Evolutionary conservation across 1,139 yeast species (phyloP), one percentile per base, ranked within the genome.

Genomic region (Lodderomyces elongisporus): DNA sequence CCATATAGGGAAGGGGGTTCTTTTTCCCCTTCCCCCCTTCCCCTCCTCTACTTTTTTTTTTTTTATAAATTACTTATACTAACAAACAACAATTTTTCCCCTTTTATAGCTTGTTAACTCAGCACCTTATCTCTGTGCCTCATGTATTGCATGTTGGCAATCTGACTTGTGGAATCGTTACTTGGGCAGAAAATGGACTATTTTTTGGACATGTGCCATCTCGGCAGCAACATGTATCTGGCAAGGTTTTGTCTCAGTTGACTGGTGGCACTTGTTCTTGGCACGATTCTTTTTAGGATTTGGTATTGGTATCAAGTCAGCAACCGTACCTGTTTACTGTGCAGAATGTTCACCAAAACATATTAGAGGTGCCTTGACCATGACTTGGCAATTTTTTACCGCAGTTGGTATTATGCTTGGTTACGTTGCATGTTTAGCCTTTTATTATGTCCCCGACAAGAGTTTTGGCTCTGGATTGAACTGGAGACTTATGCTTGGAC

Each of bases 331-430:
- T 10, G 85, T 85, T 13, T 82, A 79, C 50, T 72, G 88, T 24
- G 88, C 93, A 6, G 95, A 85, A 53, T 79, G 87, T 54, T 66
- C 85, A 4, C 94, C 94, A 3, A 79, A 82, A 26, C 69, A 70
- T 25, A 77, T 84, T 42, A 70, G 95, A 52, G 95, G 95, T 42
- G 77, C 88, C 2, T 61, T 85, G 42, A 88, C 84, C 33, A 83
- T 84, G 91, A 72, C 80, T 66, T 85, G 94, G 94, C 95, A 85
- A 60, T 74, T 82, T 55, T 84, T 84, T 73, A 85, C 94, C 7
- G 94, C 94, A 4, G 79, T 81, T 41, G 95, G 95, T 49, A 83
- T 85, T 48, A 81, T 82, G 77, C 65, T 84, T 47, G 94, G 94
- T 32, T 82, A 82, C 52, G 79, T 80, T 34, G 70, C 84, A 31